Evolutionary conservation across 169 alveolate species (phyloP), one percentile per base, ranked within the genome.

Genomic region (Eimeria sp.): DNA sequence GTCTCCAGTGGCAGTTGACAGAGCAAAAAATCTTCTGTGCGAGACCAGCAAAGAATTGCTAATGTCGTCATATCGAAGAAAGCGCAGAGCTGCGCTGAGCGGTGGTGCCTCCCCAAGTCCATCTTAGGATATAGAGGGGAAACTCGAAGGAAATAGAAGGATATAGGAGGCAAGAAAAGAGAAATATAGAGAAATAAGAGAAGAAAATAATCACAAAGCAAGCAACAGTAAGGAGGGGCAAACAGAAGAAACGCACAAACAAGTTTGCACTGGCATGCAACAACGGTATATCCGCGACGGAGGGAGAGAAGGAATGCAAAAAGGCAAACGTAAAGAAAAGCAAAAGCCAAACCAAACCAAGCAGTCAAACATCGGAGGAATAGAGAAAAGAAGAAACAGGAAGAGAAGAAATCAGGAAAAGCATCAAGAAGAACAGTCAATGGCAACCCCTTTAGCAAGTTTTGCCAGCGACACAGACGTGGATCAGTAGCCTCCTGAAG

Each of bases 401-500:
- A 27, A 67, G 13, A 27, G 78, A 67, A 67, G 25, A 22, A 67
- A 22, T 67, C 40, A n/a, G 78, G 25, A 4, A 67, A 27, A 18
- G 2, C 25, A n/a, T 18, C 13, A 67, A 67, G 78, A 27, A 67
- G 25, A 67, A 67, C 14, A 27, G 57, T 3, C 43, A 18, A n/a
- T 1, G 40, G 40, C 40, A 34, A 34, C 2, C 40, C 40, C 40
- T 34, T 78, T 45, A 78, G 89, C 89, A 78, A 4, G 89, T 78
- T 40, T 78, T 49, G 5, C 65, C 89, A 47, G 65, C 65, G n/a
- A 78, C 11, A 40, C 89, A 78, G 34, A 78, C 65, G 65, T 78
- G 89, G 13, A 78, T 10, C 5, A 78, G 65, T 18, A 78, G 65
- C 18, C 89, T 67, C 89, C 89, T 43, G 65, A 78, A 78, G 65